A percentile compares a stretch with the other conserved stretches of the same genome.
These are phyloP conservation scores for Trypanosoma cruzi DNA, from an alignment of 208 protist genomes.

Conservation along the genomic window DNA sequence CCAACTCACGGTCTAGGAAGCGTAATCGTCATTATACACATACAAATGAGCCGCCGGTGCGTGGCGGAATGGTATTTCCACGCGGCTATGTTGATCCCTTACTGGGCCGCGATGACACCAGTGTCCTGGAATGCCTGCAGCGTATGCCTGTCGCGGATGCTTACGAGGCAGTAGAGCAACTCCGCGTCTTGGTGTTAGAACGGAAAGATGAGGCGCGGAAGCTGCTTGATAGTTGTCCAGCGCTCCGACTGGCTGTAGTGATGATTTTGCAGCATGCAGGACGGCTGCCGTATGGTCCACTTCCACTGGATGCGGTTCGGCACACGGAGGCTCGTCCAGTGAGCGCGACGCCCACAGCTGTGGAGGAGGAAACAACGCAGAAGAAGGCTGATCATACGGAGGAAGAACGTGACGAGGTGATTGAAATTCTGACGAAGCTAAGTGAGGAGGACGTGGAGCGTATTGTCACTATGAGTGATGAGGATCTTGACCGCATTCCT, in stretches of 20 bases:
- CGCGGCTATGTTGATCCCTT: constrained; percentile 61
- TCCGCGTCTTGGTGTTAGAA: constrained; percentile 82
- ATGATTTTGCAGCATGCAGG: constrained; percentile 88
- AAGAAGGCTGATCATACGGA: constrained; percentile 29
- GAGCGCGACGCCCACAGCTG: constrained; percentile 7
- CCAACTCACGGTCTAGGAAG: constrained; percentile 23
- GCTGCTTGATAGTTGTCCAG: constrained; percentile 70
- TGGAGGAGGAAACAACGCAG: constrained; percentile 7
- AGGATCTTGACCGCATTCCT: constrained; percentile 61
- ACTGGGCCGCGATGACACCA: constrained; percentile 56
- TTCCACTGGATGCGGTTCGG: constrained; percentile 58
- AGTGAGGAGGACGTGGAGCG: constrained; percentile 81
- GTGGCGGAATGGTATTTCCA: constrained; percentile 54
- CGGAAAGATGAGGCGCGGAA: constrained; percentile 57
- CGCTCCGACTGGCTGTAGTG: constrained; percentile 67
- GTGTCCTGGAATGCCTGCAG: constrained; percentile 56
- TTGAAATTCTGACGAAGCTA: constrained; percentile 75
- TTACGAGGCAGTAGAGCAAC: constrained; percentile 90
- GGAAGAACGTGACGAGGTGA: constrained; percentile 66
- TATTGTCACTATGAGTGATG: constrained; percentile 65
- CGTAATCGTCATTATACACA: constrained; percentile 35
- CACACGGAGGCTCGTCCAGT: constrained; percentile 14
- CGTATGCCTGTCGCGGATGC: constrained; percentile 59
- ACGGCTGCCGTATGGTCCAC: constrained; percentile 39
- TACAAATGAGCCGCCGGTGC: constrained; percentile 17